Base-by-base conservation (phyloP, 2,329 filamentous ascomycete species). In the Verticillium nonalfalfae region DNA sequence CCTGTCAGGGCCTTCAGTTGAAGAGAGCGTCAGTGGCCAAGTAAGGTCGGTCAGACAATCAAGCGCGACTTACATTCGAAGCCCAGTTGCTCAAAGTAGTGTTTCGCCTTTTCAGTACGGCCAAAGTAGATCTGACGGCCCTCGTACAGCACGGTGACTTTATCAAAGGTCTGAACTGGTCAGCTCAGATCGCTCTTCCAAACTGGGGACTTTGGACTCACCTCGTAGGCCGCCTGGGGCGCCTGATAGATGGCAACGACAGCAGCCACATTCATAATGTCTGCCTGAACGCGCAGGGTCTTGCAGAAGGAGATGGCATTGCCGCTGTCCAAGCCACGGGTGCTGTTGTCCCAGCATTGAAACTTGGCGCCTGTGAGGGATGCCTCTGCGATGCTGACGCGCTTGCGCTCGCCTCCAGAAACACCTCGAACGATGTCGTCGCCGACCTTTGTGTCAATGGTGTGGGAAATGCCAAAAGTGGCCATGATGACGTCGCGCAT, bases 81-180 rank as follows among this genome's bases (percentile, higher is more conserved):
- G 1, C 69, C 69, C 4, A 90, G 75, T 11, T 79, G 73, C 61
- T 85, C 74, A 66, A 90, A 90, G 70, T 86, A 90, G 11, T 76
- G 69, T 66, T 81, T 86, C 1, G 87, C 88, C 4, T 82, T 74
- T 5, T 78, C 77, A 0, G 80, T 80, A 3, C 75, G 78, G 4
- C 88, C 88, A 66, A 87, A 90, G 73, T 82, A 90, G 59, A 89
- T 84, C 66, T 88, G 86, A 60, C 83, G 81, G 7, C 88, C 88
- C 65, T 89, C 83, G 68, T 90, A 87, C 1, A 90, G 78, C 0
- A 90, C 78, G 1, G 88, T 75, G 0, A 86, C 68, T 45, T 69
- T 90, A 73, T 90, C 87, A 66, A 90, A 90, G 1, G 86, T 35
- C 63, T 65, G 18, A 4, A 13, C 11, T 4, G 45, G 45, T 52